Conservation (phyloP, 345 rosid species). For the Physaria fendleri region DNA sequence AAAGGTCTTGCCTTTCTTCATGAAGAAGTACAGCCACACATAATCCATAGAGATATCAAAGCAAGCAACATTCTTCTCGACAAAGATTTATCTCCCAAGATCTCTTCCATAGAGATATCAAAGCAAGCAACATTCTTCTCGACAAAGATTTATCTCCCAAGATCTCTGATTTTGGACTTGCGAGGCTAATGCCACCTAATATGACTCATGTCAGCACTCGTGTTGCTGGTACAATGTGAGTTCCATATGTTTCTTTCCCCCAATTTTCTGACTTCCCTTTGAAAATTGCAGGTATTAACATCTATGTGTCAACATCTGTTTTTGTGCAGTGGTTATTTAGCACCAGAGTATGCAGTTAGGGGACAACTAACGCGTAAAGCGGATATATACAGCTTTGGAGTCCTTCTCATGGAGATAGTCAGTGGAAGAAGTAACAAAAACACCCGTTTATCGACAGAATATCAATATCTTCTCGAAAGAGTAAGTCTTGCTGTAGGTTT, state of each 20-base stretch:
- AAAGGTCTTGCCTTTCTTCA: slow-evolving; percentile 87
- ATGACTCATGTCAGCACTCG: slow-evolving; percentile 94
- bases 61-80: slow-evolving; percentile 96
- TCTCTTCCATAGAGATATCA: slow-evolving; percentile 94
- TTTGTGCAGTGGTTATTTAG: slow-evolving; percentile 75
- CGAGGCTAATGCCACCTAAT: slow-evolving; percentile 78
- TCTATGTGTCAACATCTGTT: slow-evolving; percentile 10
- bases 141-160: slow-evolving; percentile 70
- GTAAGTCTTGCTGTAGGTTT: slow-evolving; percentile 47
- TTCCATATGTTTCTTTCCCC: slow-evolving; percentile 1
- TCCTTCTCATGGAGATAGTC: slow-evolving; percentile 82
- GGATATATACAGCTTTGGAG: slow-evolving; percentile 87
- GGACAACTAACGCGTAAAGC: slow-evolving; percentile 93
- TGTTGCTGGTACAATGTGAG: slow-evolving; percentile 98
- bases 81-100: slow-evolving; percentile 66
- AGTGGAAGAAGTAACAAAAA: slow-evolving; percentile 87
- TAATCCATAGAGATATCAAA: slow-evolving; percentile 92
- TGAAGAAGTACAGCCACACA: slow-evolving; percentile 68
- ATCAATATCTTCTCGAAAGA: slow-evolving; percentile 82
- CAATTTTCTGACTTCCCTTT: neutral
- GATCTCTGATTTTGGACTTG: slow-evolving; percentile 96
- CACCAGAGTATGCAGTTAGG: slow-evolving; percentile 95
- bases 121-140: slow-evolving; percentile 93
- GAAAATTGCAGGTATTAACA: neutral
- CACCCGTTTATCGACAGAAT: slow-evolving; percentile 55